Percentiles rank a stretch among this genome's conserved stretches.
Evolutionary conservation across 2,329 filamentous ascomycete genomes (phyloP).

Genomic region (Drechslera avenae): DNA sequence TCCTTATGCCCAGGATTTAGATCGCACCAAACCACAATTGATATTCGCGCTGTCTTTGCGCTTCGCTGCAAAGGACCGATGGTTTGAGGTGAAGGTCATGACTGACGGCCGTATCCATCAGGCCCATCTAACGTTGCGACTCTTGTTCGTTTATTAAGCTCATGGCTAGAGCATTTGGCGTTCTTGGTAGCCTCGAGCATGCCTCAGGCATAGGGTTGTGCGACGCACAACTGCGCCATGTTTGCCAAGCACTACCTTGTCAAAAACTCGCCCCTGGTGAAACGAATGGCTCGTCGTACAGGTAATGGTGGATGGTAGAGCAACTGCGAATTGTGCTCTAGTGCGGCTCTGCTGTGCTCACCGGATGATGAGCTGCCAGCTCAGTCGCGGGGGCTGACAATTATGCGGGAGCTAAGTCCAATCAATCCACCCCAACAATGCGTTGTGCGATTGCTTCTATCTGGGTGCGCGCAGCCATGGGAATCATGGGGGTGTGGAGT

Average conservation of each 20-base stretch:
- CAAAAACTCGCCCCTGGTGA: slow-evolving; percentile 25
- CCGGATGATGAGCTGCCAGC: slow-evolving; percentile 32
- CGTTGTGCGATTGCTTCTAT: slow-evolving; percentile 21
- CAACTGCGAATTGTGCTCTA: slow-evolving; percentile 20
- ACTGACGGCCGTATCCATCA: slow-evolving; percentile 13
- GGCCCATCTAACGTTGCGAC: neutral
- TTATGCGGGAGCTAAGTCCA: slow-evolving; percentile 34
- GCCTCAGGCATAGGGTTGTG: slow-evolving; percentile 33
- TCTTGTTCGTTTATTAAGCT: neutral
- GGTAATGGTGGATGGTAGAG: slow-evolving; percentile 16
- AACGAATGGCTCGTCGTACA: slow-evolving; percentile 27
- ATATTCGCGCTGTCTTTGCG: slow-evolving; percentile 18
- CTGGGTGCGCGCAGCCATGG: slow-evolving; percentile 13
- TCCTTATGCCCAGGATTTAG: slow-evolving; percentile 35
- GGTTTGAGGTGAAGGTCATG: slow-evolving; percentile 21
- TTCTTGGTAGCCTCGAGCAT: slow-evolving; percentile 13
- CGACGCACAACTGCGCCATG: slow-evolving; percentile 43
- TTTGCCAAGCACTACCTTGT: slow-evolving; percentile 33
- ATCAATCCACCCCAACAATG: slow-evolving; percentile 32
- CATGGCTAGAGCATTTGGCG: slow-evolving; percentile 3
- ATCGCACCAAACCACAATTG: slow-evolving; percentile 39
- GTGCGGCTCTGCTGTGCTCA: slow-evolving; percentile 45
- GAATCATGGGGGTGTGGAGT: slow-evolving; percentile 14
- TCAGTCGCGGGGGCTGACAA: slow-evolving; percentile 24
- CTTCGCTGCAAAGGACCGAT: slow-evolving; percentile 24